phyloP scores from a whole-genome alignment of 2,329 filamentous ascomycete genomes.

The Ophiocordyceps sinensis region DNA sequence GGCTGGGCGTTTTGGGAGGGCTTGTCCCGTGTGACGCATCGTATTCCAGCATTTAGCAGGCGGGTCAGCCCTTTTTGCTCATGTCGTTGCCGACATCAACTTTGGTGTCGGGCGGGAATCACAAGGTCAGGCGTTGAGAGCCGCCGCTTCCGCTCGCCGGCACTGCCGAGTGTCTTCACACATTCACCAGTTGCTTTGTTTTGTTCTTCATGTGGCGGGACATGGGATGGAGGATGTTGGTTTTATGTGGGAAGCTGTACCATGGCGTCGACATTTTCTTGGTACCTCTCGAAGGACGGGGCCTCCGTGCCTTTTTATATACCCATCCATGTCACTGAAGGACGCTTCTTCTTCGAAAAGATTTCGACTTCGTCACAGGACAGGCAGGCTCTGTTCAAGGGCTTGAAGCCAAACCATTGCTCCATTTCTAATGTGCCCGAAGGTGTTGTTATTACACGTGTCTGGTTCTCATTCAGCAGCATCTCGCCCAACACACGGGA shows the following conservation, averaged over 20 bases:
- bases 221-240: slow-evolving; percentile 1
- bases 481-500: no score
- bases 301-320: slow-evolving; percentile 3
- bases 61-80: slow-evolving; percentile 5
- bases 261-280: background rate
- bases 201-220: background rate
- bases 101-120: background rate
- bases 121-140: background rate
- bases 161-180: background rate
- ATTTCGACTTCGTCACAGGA: background rate
- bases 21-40: slow-evolving; percentile 6
- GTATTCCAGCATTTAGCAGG: slow-evolving; percentile 6
- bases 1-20: slow-evolving; percentile 14
- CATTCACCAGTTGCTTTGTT: background rate
- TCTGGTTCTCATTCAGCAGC: background rate
- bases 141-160: background rate
- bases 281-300: no score
- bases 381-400: background rate
- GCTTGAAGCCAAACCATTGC: background rate
- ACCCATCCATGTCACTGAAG: background rate
- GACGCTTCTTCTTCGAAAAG: background rate
- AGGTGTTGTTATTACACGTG: slow-evolving; percentile 3
- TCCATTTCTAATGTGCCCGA: slow-evolving; percentile 1
- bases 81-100: background rate
- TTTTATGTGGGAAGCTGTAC: slow-evolving; percentile 1